Conservation (phyloP, 192 early-diverging fungal genomes). For the Umbelopsis sp. region DNA sequence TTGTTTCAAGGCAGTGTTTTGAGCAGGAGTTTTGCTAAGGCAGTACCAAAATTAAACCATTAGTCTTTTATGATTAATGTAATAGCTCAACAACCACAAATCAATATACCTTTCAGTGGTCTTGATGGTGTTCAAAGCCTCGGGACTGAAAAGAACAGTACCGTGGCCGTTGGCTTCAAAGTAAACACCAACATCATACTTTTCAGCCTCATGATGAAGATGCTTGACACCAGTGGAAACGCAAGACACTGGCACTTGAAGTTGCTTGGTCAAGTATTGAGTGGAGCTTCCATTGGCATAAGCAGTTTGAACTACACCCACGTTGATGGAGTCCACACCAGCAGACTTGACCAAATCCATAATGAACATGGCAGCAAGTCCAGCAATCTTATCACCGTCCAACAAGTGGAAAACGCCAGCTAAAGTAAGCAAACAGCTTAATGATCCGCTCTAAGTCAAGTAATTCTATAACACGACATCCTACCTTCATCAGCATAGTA, state of each 20-base stretch:
- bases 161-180: conserved; percentile 99
- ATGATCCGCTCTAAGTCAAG: neutral
- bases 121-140: conserved; percentile 76
- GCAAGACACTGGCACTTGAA: conserved; percentile 93
- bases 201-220: conserved; percentile 97
- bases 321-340: conserved; percentile 73
- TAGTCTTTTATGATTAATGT: neutral
- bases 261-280: conserved; percentile 79
- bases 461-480: neutral
- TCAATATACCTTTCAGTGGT: conserved; percentile 57
- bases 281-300: conserved; percentile 99
- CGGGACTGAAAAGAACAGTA: conserved; percentile 92
- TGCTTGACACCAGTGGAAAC: conserved; percentile 98
- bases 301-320: conserved; percentile 98
- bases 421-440: conserved; percentile 6
- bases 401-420: conserved; percentile 84
- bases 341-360: conserved; percentile 87
- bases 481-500: conserved; percentile 84
- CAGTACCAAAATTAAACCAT: neutral
- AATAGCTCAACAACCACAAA: neutral
- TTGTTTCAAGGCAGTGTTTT: conserved; percentile 75
- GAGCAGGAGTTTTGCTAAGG: conserved; percentile 67
- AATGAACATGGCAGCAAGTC: conserved; percentile 91
- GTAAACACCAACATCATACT: conserved; percentile 98
- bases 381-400: conserved; percentile 99